Evolutionary conservation across 345 rosid genomes (phyloP).

Genomic region (Syzygium jambos): DNA sequence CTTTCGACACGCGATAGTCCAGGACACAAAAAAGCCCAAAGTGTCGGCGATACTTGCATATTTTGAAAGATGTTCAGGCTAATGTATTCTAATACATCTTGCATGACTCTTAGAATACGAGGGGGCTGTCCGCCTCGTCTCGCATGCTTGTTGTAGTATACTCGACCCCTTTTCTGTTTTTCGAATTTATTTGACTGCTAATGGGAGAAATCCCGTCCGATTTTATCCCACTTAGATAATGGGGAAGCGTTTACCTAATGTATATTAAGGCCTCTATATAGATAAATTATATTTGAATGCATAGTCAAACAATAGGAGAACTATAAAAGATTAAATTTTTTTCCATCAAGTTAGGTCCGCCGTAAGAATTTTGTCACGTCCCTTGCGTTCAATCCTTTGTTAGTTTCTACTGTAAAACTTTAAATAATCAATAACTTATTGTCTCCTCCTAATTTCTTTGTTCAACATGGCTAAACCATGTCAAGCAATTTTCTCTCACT

Average conservation of each 20-base stretch:
- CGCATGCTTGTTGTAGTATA: not conserved
- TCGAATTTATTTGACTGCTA: not conserved
- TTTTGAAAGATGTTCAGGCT: not conserved
- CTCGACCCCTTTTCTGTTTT: not conserved
- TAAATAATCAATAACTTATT: not conserved
- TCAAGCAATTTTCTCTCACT: not conserved
- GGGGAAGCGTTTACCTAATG: not conserved
- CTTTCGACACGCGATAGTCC: not conserved
- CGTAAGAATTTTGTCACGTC: too few relatives aligned
- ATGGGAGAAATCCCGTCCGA: not conserved
- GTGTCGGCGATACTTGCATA: not conserved
- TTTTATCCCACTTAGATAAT: not conserved
- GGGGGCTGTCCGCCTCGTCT: not conserved
- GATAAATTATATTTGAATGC: not conserved
- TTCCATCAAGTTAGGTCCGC: too few relatives aligned
- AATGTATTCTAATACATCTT: too few relatives aligned
- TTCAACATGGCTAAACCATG: not conserved
- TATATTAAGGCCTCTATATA: not conserved
- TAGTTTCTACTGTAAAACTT: not conserved
- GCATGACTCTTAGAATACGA: not conserved
- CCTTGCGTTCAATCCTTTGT: too few relatives aligned
- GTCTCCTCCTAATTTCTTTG: not conserved
- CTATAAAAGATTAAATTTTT: too few relatives aligned
- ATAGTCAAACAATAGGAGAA: not conserved
- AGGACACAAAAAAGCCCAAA: not conserved